phyloP scores from a whole-genome alignment of 1,284 basidiomycete genomes.

The Sanghuangporus baumii region DNA sequence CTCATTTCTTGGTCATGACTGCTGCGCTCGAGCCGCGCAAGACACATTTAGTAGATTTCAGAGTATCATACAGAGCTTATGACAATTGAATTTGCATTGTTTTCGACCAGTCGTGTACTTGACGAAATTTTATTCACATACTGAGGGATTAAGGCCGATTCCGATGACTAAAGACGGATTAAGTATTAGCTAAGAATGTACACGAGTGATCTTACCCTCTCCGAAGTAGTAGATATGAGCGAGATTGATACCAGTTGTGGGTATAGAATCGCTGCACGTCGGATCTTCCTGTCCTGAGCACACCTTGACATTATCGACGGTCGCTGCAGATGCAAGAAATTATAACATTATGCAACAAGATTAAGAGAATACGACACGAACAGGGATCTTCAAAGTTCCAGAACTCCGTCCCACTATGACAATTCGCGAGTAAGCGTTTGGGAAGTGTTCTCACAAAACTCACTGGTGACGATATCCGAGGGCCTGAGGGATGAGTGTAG shows the following conservation, averaged over 20 bases:
- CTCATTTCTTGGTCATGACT: too few relatives aligned
- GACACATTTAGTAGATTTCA: too few relatives aligned
- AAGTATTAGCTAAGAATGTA: neutral
- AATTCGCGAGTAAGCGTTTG: neutral
- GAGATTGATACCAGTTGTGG: constrained; percentile 5
- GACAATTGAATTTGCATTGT: too few relatives aligned
- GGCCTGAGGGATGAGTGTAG: constrained; percentile 7
- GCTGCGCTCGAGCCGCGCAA: too few relatives aligned
- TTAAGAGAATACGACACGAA: neutral
- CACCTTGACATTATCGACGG: neutral
- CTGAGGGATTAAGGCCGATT: neutral
- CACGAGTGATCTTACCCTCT: neutral
- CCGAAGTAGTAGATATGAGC: constrained; percentile 15
- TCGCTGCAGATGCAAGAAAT: neutral
- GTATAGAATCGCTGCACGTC: constrained; percentile 16
- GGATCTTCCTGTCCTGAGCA: constrained; percentile 14
- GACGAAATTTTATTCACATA: neutral
- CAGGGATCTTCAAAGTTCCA: constrained; percentile 12
- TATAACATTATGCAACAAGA: neutral
- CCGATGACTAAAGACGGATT: neutral
- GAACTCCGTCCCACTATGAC: constrained; percentile 1
- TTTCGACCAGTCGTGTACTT: too few relatives aligned
- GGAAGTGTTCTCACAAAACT: neutral
- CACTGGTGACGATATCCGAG: constrained; percentile 14
- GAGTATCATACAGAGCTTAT: too few relatives aligned